Evolutionary conservation across 257 asterid species (phyloP).

Genomic region (Misopates orontium): DNA sequence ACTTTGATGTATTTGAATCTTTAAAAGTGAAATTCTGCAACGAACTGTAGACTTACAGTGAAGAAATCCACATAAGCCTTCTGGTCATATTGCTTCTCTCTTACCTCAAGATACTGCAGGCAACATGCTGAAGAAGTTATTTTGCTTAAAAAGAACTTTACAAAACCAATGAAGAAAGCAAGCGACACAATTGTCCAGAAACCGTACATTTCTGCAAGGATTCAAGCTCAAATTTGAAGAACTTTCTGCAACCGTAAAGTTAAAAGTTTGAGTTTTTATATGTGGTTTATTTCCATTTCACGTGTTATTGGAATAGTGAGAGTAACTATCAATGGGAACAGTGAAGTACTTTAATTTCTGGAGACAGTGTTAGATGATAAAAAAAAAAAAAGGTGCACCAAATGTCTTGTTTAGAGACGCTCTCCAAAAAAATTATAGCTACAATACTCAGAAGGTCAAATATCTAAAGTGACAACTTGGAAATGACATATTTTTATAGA

Average conservation of each 20-base stretch:
- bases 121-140: constrained; percentile 1
- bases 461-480: neutral
- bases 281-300: no score
- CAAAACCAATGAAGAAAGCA: neutral
- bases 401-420: neutral
- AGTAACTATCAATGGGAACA: no score
- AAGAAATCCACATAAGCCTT: constrained; percentile 72
- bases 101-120: constrained; percentile 80
- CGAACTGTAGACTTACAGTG: constrained; percentile 52
- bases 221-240: no score
- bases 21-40: constrained; percentile 14
- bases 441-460: neutral
- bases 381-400: no score
- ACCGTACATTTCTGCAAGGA: neutral
- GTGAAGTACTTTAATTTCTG: no score
- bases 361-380: neutral
- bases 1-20: neutral
- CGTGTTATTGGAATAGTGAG: no score
- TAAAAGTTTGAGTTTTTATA: no score
- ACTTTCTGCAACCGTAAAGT: no score
- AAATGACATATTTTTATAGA: neutral
- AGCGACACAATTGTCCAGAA: neutral
- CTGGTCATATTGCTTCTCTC: constrained; percentile 96
- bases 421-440: neutral
- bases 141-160: neutral